Evolutionary conservation across 495 filamentous ascomycete species (phyloP), one percentile per base, ranked within the genome.

Genomic region (Friedmanniomyces endolithicus): DNA sequence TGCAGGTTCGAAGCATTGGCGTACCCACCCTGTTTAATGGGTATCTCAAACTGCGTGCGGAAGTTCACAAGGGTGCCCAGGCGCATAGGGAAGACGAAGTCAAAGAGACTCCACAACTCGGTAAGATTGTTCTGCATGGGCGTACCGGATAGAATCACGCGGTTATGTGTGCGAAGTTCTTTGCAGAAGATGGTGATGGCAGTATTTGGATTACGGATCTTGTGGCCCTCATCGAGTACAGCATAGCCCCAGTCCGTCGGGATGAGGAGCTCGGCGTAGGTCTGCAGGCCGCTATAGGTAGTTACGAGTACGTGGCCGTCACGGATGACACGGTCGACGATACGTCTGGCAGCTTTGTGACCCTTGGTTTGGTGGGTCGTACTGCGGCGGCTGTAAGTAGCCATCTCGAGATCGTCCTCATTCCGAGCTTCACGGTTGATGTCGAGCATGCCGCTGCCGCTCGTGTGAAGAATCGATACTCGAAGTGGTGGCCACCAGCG

Each of bases 41-140:
- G 92, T 37, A 90, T 81, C 63, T 95, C 92, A 53, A 97, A 96
- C 51, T 90, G 80, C 57, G 79, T 83, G 14, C 88, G 81, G 66
- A 97, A 98, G 41, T 82, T 83, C 29, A 95, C 86, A 14, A 98
- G 75, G 0, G 85, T 96, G 0, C 92, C 92, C 11, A 98, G 74
- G 31, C 88, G 86, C 86, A 96, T 95, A 0, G 92, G 92, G 61
- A 85, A 95, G 52, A 96, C 81, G 63, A 96, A 98, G 65, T 98
- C 92, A 63, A 97, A 95, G 8, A 98, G 71, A 0, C 88, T 95
- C 92, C 92, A 98, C 1, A 98, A 74, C 63, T 98, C 92, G n/a
- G 85, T 78, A 12, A 98, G 75, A 60, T 95, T 96, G 65, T 98
- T 98, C 69, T 98, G 92, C 75, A 98, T 94, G 1, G 92, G 92